phyloP scores from a whole-genome alignment of 805 yeast species.

The Barnettozyma sucrosica region DNA sequence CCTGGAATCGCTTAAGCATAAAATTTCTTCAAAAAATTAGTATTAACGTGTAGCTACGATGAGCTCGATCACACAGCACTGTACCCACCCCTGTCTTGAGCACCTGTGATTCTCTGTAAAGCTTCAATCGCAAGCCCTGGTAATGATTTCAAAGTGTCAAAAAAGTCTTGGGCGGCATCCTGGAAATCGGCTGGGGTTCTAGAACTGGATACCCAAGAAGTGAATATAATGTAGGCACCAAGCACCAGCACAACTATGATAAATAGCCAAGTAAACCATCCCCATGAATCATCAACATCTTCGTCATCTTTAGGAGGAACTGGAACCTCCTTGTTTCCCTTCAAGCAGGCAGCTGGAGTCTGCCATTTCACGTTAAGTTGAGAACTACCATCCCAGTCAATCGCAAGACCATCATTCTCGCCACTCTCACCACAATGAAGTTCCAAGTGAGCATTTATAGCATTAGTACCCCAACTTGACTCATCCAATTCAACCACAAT shows the following conservation, averaged over 20 bases:
- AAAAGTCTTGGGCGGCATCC: conserved; percentile 66
- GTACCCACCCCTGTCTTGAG: conserved; percentile 74
- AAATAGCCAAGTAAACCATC: conserved; percentile 79
- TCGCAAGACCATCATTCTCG: conserved; percentile 25
- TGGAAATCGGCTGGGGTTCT: conserved; percentile 63
- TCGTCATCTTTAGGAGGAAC: conserved; percentile 17
- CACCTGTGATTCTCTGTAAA: conserved; percentile 55
- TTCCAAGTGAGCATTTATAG: conserved; percentile 40
- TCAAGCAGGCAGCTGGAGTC: conserved; percentile 39
- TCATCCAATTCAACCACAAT: conserved; percentile 40
- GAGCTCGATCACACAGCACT: conserved; percentile 60
- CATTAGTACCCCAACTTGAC: conserved; percentile 65
- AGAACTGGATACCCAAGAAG: conserved; percentile 71
- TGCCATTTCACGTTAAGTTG: conserved; percentile 30
- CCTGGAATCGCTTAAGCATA: not conserved
- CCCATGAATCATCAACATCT: conserved; percentile 46
- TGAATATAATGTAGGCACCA: conserved; percentile 65
- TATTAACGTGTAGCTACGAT: not conserved
- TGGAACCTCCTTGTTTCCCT: conserved; percentile 25
- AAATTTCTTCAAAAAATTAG: not conserved
- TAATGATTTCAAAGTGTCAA: conserved; percentile 57
- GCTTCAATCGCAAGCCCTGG: conserved; percentile 69
- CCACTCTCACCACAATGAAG: conserved; percentile 39
- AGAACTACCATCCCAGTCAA: conserved; percentile 19
- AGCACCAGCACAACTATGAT: conserved; percentile 64